Base-by-base conservation (phyloP, 129 eudicot genomes). In the Centaurea solstitialis region DNA sequence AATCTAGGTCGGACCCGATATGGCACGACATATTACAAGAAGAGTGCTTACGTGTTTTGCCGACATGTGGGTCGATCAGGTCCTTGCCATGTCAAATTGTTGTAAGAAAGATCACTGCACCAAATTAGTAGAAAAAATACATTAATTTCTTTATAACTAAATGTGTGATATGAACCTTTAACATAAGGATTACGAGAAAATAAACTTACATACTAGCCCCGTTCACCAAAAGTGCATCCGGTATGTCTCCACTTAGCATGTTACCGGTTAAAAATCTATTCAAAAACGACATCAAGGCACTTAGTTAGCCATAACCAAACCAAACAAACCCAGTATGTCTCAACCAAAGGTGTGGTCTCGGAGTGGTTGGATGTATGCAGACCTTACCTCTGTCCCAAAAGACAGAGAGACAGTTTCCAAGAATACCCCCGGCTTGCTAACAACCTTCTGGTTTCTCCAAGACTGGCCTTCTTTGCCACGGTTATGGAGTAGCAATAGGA, bases 31-130 rank as follows among this genome's bases (percentile, higher is more conserved):
- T 4, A 26, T 17, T 10, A 72, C 1, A 70, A 78, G 41, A 28
- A 64, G 10, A 68, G 65, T 75, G 13, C 94, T 85, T 26, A 94
- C 98, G 79, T 82, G 86, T 88, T 87, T 38, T 77, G 77, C 38
- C 71, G 87, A 77, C 98, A 94, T 72, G 91, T 71, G 21, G 88
- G 86, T 80, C 86, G 89, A 24, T 76, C 87, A 64, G 96, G 91
- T 57, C 87, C 92, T 87, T 88, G 95, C 96, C 92, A 87, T 22
- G 94, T 87, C 43, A 94, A 87, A 80, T 94, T 94, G 61, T 94
- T 92, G 91, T 90, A 92, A 70, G 98, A 94, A 76, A 94, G 90
- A 81, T 94, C 98, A 74, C 98, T 94, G 90, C 84, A 87, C 68
- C 41, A 67, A 79, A 66, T 30, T 21, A 73, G 39, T 70, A 6